Evolutionary conservation across 2,329 filamentous ascomycete species (phyloP), one percentile per base, ranked within the genome.

Genomic region (Aureobasidium sp.): DNA sequence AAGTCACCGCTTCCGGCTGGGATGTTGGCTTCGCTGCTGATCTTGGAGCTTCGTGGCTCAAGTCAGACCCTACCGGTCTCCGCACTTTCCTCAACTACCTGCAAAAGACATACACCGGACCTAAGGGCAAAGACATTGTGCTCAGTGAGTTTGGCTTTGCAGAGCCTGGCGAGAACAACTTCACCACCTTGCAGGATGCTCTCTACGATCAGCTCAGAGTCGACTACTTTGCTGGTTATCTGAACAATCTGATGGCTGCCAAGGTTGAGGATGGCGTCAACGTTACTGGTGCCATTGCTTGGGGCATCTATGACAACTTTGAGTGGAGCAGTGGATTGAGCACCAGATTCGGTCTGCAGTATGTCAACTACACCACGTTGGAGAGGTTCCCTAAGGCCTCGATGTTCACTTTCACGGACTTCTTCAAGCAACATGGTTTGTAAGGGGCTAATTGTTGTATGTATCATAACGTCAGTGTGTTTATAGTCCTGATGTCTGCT

Each of bases 21-120:
- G 76, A 76, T 1, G 67, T 78, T 52, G 73, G 73, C 0, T 79
- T 78, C 2, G 67, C 76, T 0, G 76, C 72, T 5, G 72, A 74
- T 59, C 64, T 67, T 0, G 69, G 71, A 7, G 66, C 69, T 5
- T 66, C 66, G 2, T 76, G 72, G 72, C 64, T 75, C 27, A 69
- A 71, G 61, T 69, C 69, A 42, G 70, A 71, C 0, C 74, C 72
- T 0, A 68, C 68, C 30, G 74, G 73, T 62, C 66, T 75, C 6
- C 71, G 72, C 0, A 59, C 65, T 16, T 73, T 74, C 52, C 44
- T 47, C 44, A 47, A 47, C 27, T 47, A 47, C 44, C 62, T 75
- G 59, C 53, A 54, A 36, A 42, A 54, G 39, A 42, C 39, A 27
- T 42, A 39, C 25, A 54, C 36, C 2, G 52, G 39, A 42, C 52